Evolutionary conservation across 116 monocot species (phyloP).

Genomic region (Phalaenopsis hybrid): DNA sequence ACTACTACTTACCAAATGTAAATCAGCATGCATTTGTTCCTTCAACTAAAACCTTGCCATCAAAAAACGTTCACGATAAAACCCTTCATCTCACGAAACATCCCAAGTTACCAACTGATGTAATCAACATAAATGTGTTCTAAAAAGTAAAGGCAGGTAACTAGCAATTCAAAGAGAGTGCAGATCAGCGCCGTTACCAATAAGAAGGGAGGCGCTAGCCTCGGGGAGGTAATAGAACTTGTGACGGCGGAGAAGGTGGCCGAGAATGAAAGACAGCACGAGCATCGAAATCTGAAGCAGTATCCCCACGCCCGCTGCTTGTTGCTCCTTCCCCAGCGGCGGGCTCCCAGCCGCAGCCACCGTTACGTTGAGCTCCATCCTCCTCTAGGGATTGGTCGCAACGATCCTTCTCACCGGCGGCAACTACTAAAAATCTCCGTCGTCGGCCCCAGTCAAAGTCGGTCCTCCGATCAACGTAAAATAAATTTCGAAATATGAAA

Average conservation of each 20-base stretch:
- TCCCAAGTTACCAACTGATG: not conserved
- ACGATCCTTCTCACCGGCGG: no score
- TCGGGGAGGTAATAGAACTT: conserved; percentile 92
- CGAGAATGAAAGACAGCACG: conserved; percentile 79
- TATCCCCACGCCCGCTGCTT: conserved; percentile 88
- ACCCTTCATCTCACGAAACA: not conserved
- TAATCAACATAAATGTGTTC: not conserved
- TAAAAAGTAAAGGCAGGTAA: not conserved
- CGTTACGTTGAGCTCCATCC: no score
- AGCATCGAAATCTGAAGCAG: conserved; percentile 94
- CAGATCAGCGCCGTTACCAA: conserved; percentile 34
- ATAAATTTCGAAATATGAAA: no score
- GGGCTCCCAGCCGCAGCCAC: not conserved
- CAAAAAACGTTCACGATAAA: no score
- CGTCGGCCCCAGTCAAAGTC: no score
- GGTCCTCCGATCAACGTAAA: no score
- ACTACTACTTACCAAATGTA: no score
- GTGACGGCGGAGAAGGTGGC: conserved; percentile 81
- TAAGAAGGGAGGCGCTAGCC: conserved; percentile 90
- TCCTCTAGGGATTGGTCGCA: no score
- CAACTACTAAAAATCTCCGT: no score
- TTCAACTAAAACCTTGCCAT: no score
- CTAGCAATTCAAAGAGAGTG: not conserved
- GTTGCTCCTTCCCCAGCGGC: conserved; percentile 72
- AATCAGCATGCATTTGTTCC: no score